A percentile compares a stretch with the other conserved stretches of the same genome.
These are phyloP conservation scores for Datisca glomerata DNA, from an alignment of 306 rosid species.

Conservation along the genomic window DNA sequence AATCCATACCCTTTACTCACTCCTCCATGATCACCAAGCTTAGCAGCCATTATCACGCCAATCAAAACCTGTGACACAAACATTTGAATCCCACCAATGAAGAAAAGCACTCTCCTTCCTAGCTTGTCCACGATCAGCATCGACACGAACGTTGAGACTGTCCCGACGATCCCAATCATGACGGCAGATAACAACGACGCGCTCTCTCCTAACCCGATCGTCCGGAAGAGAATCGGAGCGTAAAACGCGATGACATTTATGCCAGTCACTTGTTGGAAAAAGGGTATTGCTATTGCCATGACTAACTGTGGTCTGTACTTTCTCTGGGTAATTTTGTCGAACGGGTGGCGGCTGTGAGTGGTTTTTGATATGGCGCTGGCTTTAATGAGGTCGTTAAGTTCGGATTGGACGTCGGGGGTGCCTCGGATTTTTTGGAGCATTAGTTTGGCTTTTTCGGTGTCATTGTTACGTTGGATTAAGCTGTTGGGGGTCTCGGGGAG, in stretches of 20 bases:
- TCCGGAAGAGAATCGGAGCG: constrained; percentile 37
- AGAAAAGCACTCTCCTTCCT: constrained; percentile 45
- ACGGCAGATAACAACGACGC: constrained; percentile 39
- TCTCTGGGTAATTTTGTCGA: constrained; percentile 29
- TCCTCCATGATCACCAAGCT: constrained; percentile 46
- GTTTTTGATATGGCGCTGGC: constrained; percentile 30
- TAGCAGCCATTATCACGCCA: constrained; percentile 35
- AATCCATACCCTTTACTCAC: constrained; percentile 30
- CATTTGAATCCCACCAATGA: constrained; percentile 53
- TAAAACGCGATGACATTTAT: no score
- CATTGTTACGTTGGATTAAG: constrained; percentile 15
- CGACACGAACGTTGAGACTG: constrained; percentile 35
- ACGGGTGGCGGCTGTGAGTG: constrained; percentile 32
- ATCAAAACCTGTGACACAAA: constrained; percentile 31
- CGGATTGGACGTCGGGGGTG: constrained; percentile 29
- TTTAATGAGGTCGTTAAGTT: constrained; percentile 40
- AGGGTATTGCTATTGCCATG: constrained; percentile 51
- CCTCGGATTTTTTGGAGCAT: constrained; percentile 37
- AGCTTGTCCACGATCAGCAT: constrained; percentile 58
- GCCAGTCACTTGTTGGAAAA: constrained; percentile 58
- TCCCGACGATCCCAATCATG: constrained; percentile 32
- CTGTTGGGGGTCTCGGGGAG: constrained; percentile 27
- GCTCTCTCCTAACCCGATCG: constrained; percentile 50
- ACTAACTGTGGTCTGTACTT: constrained; percentile 54
- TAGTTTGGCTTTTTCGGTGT: constrained; percentile 17